Base-by-base conservation (phyloP, 192 early-diverging fungal genomes). In the Rhizoclosmatium sp. region DNA sequence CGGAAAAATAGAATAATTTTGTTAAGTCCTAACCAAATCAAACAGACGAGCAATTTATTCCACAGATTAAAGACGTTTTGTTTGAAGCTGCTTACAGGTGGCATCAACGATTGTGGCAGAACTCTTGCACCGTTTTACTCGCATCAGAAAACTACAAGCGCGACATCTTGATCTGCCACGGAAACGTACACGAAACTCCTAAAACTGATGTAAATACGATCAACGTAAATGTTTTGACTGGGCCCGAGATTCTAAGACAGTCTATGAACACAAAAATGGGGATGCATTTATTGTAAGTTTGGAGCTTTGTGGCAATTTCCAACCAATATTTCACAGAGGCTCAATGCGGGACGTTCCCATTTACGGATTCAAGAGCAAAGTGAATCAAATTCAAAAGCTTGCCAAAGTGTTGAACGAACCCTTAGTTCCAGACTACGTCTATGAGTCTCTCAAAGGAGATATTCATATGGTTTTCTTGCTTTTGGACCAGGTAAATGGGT, bases 31-130 rank as follows among this genome's bases (percentile, higher is more conserved):
- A 47, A 16, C 49, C 45, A 48, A 56, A 9, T 76, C 39, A 10
- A 4, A 39, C 48, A 76, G 75, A 76, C 40, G 62, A 65, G 19
- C n/a, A 76, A 56, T 66, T 76, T 67, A 54, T 76, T 39, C 23
- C 46, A 12, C 44, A 59, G 39, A 41, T 76, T 23, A 65, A 67
- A 44, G 47, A 65, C 41, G 71, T 83, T 21, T 59, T 81, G 45
- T 78, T 46, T 10, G 84, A 85, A 31, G 81, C 74, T 21, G 40
- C 61, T 42, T 85, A 83, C 64, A 44, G 72, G 19, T 85, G 82
- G 81, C 77, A 83, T 78, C 65, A 78, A 45, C 46, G 79, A 3
- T 31, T 81, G 5, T 85, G 84, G 84, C 44, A 47, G 14, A 85
- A 85, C 64, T 82, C 71, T 42, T 56, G 76, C 51, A 64, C 66